Evolutionary conservation across 2,329 filamentous ascomycete genomes (phyloP).

Genomic region (Talaromyces funiculosus): DNA sequence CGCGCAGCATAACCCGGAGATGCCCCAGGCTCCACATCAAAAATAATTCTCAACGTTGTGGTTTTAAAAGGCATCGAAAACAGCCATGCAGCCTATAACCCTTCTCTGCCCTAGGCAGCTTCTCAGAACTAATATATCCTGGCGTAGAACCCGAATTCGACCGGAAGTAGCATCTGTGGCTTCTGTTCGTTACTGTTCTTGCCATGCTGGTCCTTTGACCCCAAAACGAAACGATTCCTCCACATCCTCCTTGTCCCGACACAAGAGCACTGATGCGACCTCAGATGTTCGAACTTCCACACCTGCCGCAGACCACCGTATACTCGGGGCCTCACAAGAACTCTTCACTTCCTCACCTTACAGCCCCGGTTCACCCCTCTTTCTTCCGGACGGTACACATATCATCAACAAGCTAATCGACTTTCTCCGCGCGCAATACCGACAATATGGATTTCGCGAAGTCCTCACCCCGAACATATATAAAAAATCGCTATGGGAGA

Average conservation of each 20-base stretch:
- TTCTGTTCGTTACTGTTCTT: slow-evolving; percentile 6
- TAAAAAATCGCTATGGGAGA: slow-evolving; percentile 80
- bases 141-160: background rate
- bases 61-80: background rate
- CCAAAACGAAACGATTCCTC: slow-evolving; percentile 17
- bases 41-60: background rate
- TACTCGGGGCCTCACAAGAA: slow-evolving; percentile 54
- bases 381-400: slow-evolving; percentile 73
- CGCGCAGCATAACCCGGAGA: background rate
- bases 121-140: background rate
- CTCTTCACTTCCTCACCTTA: slow-evolving; percentile 74
- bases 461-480: slow-evolving; percentile 88
- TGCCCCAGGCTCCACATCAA: slow-evolving; percentile 2
- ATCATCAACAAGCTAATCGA: slow-evolving; percentile 78
- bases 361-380: slow-evolving; percentile 79
- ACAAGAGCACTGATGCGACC: slow-evolving; percentile 6
- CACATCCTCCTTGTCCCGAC: slow-evolving; percentile 16
- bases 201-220: background rate
- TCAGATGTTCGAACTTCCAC: slow-evolving; percentile 26
- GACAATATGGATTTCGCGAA: slow-evolving; percentile 78
- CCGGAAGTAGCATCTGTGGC: background rate
- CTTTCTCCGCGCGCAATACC: slow-evolving; percentile 78
- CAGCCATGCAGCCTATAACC: slow-evolving; percentile 10
- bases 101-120: slow-evolving; percentile 10
- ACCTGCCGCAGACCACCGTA: slow-evolving; percentile 46